Evolutionary conservation across 257 asterid genomes (phyloP).

Genomic region (Haberlea rhodopensis): DNA sequence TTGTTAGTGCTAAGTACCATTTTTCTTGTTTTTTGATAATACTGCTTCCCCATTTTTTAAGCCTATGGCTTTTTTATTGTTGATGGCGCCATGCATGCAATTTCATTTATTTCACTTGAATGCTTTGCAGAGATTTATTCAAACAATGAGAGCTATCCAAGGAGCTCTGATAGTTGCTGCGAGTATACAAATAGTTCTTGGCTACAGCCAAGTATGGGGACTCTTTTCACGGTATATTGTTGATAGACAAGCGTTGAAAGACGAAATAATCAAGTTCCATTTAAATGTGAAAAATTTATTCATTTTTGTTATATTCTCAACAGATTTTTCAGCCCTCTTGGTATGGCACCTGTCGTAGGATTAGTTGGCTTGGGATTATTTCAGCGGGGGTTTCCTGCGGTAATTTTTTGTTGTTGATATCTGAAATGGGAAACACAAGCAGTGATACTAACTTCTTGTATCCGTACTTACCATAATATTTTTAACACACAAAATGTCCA

Average conservation of each 20-base stretch:
- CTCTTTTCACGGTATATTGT: constrained; percentile 81
- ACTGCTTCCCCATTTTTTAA: neutral
- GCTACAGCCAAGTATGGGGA: constrained; percentile 99
- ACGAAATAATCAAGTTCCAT: constrained; percentile 9
- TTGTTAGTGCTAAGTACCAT: constrained; percentile 35
- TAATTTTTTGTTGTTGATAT: constrained; percentile 28
- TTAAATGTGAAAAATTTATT: constrained; percentile 10
- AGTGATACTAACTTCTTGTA: neutral
- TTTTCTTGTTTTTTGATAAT: neutral
- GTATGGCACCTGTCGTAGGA: constrained; percentile 97
- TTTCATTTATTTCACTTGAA: neutral
- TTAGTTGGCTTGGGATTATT: constrained; percentile 91
- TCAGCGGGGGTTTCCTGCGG: constrained; percentile 93
- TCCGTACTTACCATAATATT: neutral
- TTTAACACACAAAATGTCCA: neutral
- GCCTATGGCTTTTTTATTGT: neutral
- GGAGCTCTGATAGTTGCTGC: constrained; percentile 94
- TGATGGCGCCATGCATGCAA: neutral
- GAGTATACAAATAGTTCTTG: constrained; percentile 82
- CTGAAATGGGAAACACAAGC: neutral
- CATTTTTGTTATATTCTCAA: constrained; percentile 15
- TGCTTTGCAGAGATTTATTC: constrained; percentile 66
- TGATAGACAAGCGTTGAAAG: constrained; percentile 8
- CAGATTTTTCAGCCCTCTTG: constrained; percentile 98
- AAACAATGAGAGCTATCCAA: constrained; percentile 95